Evolutionary conservation across 1,284 basidiomycete genomes (phyloP).

Genomic region (Neotropicomus parvogracilis): DNA sequence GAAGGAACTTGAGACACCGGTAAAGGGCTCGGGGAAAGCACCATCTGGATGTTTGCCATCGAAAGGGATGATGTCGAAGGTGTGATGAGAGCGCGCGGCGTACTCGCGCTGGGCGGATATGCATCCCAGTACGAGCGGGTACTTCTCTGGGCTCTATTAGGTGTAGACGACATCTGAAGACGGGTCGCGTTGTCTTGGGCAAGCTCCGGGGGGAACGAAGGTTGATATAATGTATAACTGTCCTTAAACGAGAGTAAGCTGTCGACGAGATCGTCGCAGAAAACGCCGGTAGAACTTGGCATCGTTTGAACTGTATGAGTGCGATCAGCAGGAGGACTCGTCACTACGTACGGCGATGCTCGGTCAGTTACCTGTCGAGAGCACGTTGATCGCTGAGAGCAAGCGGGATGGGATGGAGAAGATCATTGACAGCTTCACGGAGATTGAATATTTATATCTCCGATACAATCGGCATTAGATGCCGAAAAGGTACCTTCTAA

Average conservation of each 20-base stretch:
- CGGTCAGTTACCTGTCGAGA: conserved; percentile 19
- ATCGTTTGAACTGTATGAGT: conserved; percentile 3
- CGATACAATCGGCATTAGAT: conserved; percentile 20
- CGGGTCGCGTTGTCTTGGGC: conserved; percentile 1
- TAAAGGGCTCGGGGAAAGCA: conserved; percentile 33
- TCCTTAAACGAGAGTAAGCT: conserved; percentile 8
- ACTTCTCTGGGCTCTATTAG: conserved; percentile 9
- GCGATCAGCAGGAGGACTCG: not conserved
- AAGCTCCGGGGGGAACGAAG: not conserved
- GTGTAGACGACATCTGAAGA: conserved; percentile 13
- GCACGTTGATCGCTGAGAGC: conserved; percentile 1
- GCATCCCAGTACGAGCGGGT: not conserved
- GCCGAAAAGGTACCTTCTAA: conserved; percentile 15
- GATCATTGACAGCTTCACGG: conserved; percentile 10
- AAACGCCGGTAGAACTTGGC: conserved; percentile 1
- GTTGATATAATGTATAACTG: conserved; percentile 8
- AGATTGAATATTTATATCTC: conserved; percentile 13
- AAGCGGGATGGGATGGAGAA: not conserved
- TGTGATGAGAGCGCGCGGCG: conserved; percentile 9
- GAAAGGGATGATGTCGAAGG: conserved; percentile 17
- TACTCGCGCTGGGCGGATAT: conserved; percentile 2
- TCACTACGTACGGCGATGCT: not conserved
- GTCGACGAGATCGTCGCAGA: conserved; percentile 10
- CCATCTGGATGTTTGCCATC: conserved; percentile 7
- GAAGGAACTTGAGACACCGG: conserved; percentile 17